Conservation (phyloP, 78 protist genomes). For the Parvularia atlantis region DNA sequence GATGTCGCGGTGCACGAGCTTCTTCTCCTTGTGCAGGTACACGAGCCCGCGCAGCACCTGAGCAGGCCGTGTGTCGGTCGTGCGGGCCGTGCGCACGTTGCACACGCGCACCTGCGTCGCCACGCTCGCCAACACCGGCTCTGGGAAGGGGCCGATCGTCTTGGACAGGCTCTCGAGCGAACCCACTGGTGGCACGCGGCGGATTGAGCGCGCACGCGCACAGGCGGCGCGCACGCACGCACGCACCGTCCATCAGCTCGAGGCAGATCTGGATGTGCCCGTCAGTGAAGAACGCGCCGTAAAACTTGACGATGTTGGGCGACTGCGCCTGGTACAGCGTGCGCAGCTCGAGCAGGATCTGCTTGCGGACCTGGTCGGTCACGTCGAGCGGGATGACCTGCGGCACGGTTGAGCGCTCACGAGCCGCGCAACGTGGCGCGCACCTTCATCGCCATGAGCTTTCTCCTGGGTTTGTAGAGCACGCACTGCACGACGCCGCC, state of each 20-base stretch:
- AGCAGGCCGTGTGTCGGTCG: background rate
- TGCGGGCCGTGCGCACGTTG: background rate
- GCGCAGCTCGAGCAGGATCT: slow-evolving; percentile 46
- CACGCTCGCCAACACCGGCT: slow-evolving; percentile 24
- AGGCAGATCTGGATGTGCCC: slow-evolving; percentile 32
- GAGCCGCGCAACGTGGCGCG: too few species aligned
- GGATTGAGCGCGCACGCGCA: too few species aligned
- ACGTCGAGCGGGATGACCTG: too few species aligned
- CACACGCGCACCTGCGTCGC: slow-evolving; percentile 16
- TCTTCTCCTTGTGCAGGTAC: slow-evolving; percentile 48
- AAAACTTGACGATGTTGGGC: slow-evolving; percentile 36
- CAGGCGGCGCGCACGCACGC: too few species aligned
- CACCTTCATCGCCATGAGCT: too few species aligned
- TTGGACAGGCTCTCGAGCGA: too few species aligned
- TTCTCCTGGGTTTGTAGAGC: too few species aligned
- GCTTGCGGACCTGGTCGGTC: too few species aligned
- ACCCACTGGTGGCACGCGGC: too few species aligned
- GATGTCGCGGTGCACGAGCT: slow-evolving; percentile 60
- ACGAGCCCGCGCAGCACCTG: slow-evolving; percentile 38
- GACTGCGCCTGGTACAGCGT: slow-evolving; percentile 45
- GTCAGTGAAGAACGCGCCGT: slow-evolving; percentile 62
- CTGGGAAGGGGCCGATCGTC: slow-evolving; percentile 34
- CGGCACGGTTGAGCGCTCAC: too few species aligned
- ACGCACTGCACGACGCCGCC: too few species aligned
- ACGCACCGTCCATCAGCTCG: slow-evolving; percentile 45